Evolutionary conservation across 2,329 filamentous ascomycete genomes (phyloP).

Genomic region (Zarea fungicola): DNA sequence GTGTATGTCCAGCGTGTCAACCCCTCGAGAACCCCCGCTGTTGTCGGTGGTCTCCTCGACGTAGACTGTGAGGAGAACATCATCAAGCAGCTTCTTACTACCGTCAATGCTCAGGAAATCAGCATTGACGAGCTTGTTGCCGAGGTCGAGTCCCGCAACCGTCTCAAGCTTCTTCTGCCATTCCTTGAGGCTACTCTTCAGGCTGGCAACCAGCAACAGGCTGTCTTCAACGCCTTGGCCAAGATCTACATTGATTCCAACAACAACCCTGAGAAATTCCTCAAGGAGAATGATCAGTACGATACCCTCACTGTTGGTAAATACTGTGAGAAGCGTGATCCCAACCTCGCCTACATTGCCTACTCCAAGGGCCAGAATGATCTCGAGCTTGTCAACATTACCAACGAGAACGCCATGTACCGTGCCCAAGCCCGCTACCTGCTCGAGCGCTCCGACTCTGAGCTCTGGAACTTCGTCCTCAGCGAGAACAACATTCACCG

Average conservation of each 20-base stretch:
- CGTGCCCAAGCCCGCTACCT: constrained; percentile 94
- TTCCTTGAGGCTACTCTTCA: constrained; percentile 92
- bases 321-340: constrained; percentile 98
- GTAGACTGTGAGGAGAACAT: constrained; percentile 96
- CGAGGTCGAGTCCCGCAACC: constrained; percentile 94
- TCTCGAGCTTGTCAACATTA: constrained; percentile 92
- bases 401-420: constrained; percentile 99
- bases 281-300: constrained; percentile 96
- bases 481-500: constrained; percentile 95
- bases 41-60: constrained; percentile 88
- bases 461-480: constrained; percentile 92
- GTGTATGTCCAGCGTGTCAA: constrained; percentile 97
- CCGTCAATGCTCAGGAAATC: constrained; percentile 77
- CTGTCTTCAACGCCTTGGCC: constrained; percentile 92
- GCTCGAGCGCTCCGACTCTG: constrained; percentile 78
- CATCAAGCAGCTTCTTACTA: constrained; percentile 85
- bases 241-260: constrained; percentile 99
- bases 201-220: constrained; percentile 89
- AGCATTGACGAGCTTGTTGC: constrained; percentile 91
- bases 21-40: constrained; percentile 81
- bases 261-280: constrained; percentile 95
- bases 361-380: constrained; percentile 98
- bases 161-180: constrained; percentile 88
- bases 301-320: constrained; percentile 89
- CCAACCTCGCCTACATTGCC: constrained; percentile 89